phyloP scores from a whole-genome alignment of 225 moss, liverwort and hornwort species.

The Rhytidiadelphus loreus region DNA sequence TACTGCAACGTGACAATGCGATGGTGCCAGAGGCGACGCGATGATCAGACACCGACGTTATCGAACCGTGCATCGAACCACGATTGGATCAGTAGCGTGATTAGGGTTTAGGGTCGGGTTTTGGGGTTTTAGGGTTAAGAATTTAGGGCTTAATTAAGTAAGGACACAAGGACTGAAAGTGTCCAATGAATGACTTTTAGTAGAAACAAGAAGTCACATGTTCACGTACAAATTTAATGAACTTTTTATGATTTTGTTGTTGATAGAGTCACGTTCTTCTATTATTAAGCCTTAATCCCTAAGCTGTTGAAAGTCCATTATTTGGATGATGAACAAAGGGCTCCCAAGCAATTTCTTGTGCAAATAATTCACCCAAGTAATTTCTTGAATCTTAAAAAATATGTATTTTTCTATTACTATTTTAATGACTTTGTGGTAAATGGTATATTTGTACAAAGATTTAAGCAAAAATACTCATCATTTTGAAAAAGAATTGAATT shows the following conservation, averaged over 20 bases:
- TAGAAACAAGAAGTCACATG: too few species aligned
- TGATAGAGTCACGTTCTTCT: neutral
- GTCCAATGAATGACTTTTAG: neutral
- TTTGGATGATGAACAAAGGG: neutral
- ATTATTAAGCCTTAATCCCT: neutral
- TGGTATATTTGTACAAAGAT: neutral
- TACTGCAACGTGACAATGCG: neutral
- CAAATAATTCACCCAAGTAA: neutral
- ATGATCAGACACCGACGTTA: neutral
- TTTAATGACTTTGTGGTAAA: neutral
- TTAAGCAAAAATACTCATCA: neutral
- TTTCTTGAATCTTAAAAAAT: neutral
- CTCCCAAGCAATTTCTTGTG: neutral
- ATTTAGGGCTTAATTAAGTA: neutral
- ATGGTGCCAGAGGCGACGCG: neutral
- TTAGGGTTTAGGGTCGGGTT: neutral
- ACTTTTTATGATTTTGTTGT: neutral
- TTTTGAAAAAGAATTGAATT: neutral
- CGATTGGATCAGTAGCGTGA: neutral
- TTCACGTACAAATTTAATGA: neutral
- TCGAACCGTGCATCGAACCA: neutral
- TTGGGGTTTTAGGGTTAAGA: neutral
- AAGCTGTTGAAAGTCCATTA: neutral
- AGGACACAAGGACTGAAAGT: neutral
- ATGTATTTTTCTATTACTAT: neutral